phyloP scores from a whole-genome alignment of 2,329 filamentous ascomycete genomes.

The Fusarium ramigenum region DNA sequence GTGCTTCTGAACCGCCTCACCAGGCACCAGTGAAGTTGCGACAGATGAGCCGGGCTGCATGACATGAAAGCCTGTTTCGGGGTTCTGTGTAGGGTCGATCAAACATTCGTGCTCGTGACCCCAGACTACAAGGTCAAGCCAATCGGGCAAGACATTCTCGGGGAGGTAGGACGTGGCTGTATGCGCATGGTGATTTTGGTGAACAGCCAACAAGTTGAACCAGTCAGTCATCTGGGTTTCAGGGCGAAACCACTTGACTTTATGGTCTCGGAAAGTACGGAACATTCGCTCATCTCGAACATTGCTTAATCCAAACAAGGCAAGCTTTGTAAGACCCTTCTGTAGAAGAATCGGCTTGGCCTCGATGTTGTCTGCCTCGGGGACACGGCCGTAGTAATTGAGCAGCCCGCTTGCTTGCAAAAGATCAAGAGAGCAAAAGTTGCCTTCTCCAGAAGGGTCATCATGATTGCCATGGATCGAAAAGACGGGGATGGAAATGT shows the following conservation, averaged over 20 bases:
- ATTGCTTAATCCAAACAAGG: conserved; percentile 93
- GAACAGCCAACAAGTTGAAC: conserved; percentile 95
- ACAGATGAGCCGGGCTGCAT: conserved; percentile 98
- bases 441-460: conserved; percentile 95
- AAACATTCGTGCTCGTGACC: conserved; percentile 97
- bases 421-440: conserved; percentile 89
- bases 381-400: conserved; percentile 94
- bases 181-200: conserved; percentile 95
- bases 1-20: conserved; percentile 91
- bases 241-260: conserved; percentile 93
- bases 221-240: conserved; percentile 83
- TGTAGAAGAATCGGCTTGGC: conserved; percentile 92
- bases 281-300: conserved; percentile 95
- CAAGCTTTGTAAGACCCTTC: conserved; percentile 91
- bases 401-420: conserved; percentile 90
- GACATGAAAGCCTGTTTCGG: conserved; percentile 90
- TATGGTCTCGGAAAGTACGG: conserved; percentile 89
- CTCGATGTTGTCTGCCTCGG: conserved; percentile 94
- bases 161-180: conserved; percentile 94
- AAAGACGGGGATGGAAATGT: conserved; percentile 95
- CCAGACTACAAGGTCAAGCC: conserved; percentile 93
- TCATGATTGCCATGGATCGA: conserved; percentile 99
- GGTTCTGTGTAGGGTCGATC: conserved; percentile 84
- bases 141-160: conserved; percentile 90
- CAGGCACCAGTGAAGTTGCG: conserved; percentile 88